Evolutionary conservation across 2,329 filamentous ascomycete species (phyloP), one percentile per base, ranked within the genome.

Genomic region (Aspergillus fischeri): DNA sequence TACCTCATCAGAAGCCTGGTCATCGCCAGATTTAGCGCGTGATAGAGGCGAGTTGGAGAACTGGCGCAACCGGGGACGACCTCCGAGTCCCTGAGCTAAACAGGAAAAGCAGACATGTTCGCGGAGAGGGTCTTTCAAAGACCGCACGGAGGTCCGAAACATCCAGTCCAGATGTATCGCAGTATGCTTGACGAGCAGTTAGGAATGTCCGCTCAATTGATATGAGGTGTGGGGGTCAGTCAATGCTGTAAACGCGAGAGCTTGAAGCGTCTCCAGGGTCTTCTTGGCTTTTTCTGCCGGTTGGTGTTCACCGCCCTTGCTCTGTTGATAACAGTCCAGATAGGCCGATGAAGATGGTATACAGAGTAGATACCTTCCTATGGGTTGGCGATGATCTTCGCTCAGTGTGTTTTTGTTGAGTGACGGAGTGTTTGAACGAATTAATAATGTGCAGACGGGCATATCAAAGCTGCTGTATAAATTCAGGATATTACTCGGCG

Each of bases 121-220:
- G 60, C 70, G 66, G 27, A 66, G 42, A 59, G 71, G 70, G 64
- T 69, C 69, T 70, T 67, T 63, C 57, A 68, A 65, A 69, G 71
- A 71, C 67, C 72, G 68, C 55, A 74, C 56, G 45, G 71, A 73
- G 53, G 64, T 63, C 58, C 70, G 71, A 62, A 76, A 70, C 74
- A 77, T 77, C 55, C 70, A 66, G 65, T 51, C 59, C 53, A 55
- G 56, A 25, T 42, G 47, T 32, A 21, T 42, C 21, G 24, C 5
- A 44, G 28, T 45, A 17, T 42, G 20, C 28, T 50, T 32, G 44
- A 6, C 20, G 21, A 32, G 38, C 53, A 14, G 29, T 28, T 11
- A 20, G 44, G 45, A n/a, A 49, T 24, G 21, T 14, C 21, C 21
- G 44, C 44, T 47, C n/a, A 47, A 47, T 47, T 21, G 44, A 25